Percentiles rank a stretch among this genome's conserved stretches.
Evolutionary conservation across 2,329 filamentous ascomycete genomes (phyloP).

Genomic region (Byssothecium circinans): DNA sequence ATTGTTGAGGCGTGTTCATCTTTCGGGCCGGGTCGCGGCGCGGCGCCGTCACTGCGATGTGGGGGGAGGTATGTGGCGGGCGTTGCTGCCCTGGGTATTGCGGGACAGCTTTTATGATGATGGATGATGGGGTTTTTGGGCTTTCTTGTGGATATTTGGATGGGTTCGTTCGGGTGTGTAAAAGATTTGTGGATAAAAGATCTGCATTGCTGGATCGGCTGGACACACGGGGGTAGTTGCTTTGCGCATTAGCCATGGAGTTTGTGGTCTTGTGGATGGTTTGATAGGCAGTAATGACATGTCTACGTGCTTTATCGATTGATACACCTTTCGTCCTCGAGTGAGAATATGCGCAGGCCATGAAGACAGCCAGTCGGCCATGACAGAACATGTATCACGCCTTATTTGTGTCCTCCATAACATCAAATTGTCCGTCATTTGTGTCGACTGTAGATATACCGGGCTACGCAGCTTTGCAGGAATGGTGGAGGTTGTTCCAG

Average conservation of each 20-base stretch:
- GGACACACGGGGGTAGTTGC: slow-evolving; percentile 7
- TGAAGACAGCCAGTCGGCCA: no score
- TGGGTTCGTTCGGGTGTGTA: background rate
- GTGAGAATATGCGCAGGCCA: no score
- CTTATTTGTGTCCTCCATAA: no score
- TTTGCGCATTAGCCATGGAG: slow-evolving; percentile 24
- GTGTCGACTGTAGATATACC: no score
- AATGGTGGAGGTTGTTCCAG: no score
- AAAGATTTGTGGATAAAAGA: slow-evolving; percentile 4
- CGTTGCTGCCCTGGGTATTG: slow-evolving; percentile 46
- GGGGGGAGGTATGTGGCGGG: slow-evolving; percentile 23
- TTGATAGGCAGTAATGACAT: background rate
- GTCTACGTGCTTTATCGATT: no score
- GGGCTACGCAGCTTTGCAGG: no score
- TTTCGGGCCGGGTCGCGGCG: slow-evolving; percentile 45
- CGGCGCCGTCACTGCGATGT: slow-evolving; percentile 15
- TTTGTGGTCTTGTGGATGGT: background rate
- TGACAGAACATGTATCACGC: no score
- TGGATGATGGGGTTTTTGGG: background rate
- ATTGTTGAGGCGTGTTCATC: slow-evolving; percentile 50
- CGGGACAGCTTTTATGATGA: slow-evolving; percentile 39
- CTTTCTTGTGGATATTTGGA: background rate
- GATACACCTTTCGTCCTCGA: no score
- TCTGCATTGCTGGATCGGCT: no score
- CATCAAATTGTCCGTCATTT: no score